These are phyloP conservation scores for Echinosophora koreensis DNA, from an alignment of 306 rosid species.

Conservation along the genomic window DNA sequence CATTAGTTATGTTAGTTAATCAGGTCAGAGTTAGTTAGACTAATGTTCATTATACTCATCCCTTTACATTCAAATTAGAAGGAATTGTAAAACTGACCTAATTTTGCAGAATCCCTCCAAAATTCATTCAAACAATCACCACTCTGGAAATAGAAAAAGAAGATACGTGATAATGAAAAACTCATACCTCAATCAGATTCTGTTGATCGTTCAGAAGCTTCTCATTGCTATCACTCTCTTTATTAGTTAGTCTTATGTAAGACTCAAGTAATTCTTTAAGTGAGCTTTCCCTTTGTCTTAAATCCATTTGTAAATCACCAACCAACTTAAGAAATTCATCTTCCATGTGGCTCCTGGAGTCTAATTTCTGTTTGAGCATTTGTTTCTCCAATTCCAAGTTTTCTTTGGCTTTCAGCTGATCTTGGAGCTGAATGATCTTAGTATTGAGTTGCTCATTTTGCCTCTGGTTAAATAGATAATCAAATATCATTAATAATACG, in stretches of 20 bases:
- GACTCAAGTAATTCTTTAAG: too few relatives aligned
- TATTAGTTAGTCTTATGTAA: conserved; percentile 53
- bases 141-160: conserved; percentile 1
- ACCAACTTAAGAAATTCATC: conserved; percentile 72
- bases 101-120: conserved; percentile 16
- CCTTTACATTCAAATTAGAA: too few relatives aligned
- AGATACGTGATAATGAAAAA: not conserved
- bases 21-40: too few relatives aligned
- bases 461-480: conserved; percentile 60
- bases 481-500: conserved; percentile 1
- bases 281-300: too few relatives aligned
- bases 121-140: not conserved
- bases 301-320: conserved; percentile 51
- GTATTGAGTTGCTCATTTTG: conserved; percentile 68
- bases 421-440: conserved; percentile 63
- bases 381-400: conserved; percentile 74
- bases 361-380: conserved; percentile 60
- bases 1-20: too few relatives aligned
- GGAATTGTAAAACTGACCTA: conserved; percentile 8
- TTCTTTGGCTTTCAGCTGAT: conserved; percentile 67
- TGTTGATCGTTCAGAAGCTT: conserved; percentile 78
- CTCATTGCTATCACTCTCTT: conserved; percentile 69
- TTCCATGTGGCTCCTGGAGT: conserved; percentile 71
- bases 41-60: too few relatives aligned
- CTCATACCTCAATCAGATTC: conserved; percentile 62